phyloP scores from a whole-genome alignment of 2,329 filamentous ascomycete genomes.

The Paraphoma chrysanthemicola region DNA sequence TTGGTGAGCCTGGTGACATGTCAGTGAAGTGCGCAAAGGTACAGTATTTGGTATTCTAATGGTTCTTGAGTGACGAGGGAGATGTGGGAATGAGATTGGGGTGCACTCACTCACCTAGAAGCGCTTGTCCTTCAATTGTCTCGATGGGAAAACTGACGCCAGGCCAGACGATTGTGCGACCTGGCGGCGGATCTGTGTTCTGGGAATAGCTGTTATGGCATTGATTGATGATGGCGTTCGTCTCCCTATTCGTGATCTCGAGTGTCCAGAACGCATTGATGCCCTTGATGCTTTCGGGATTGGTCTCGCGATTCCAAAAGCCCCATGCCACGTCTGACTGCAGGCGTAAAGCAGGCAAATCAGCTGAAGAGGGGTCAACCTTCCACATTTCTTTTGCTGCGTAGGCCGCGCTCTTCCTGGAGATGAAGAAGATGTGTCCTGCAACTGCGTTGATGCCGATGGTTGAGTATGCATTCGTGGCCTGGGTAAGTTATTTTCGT shows the following conservation, averaged over 20 bases:
- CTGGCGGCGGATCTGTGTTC: not conserved
- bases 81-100: too few species aligned
- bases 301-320: constrained; percentile 7
- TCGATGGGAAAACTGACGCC: not conserved
- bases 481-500: not conserved
- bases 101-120: not conserved
- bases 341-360: constrained; percentile 1
- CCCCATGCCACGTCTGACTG: constrained; percentile 6
- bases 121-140: not conserved
- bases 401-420: not conserved
- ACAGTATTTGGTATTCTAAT: too few species aligned
- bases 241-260: not conserved
- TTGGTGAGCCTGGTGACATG: not conserved
- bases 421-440: constrained; percentile 8
- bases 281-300: not conserved
- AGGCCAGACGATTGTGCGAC: not conserved
- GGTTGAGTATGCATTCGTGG: not conserved
- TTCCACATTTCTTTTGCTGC: not conserved
- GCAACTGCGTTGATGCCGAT: constrained; percentile 5
- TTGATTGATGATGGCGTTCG: not conserved
- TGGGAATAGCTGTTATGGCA: not conserved
- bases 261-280: constrained; percentile 1
- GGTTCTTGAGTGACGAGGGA: too few species aligned
- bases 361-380: not conserved
- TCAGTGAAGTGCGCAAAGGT: not conserved